A percentile compares a stretch with the other conserved stretches of the same genome.
phyloP scores from a whole-genome alignment of 2,329 filamentous ascomycete species.

The Bisporella sp. region DNA sequence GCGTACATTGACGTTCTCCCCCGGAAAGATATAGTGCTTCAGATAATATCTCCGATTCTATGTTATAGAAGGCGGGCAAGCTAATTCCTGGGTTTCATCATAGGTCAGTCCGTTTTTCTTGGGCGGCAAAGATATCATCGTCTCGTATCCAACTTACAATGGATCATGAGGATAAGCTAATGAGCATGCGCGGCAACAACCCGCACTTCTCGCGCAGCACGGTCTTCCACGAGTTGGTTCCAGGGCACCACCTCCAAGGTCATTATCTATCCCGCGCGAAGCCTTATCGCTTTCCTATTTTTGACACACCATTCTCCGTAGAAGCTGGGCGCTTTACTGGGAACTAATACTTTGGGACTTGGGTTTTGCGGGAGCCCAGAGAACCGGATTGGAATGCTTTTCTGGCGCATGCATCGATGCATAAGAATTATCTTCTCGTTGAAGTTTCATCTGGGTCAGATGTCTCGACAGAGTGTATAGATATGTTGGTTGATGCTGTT shows the following conservation, averaged over 20 bases:
- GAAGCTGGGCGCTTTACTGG: constrained; percentile 60
- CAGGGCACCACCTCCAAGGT: constrained; percentile 49
- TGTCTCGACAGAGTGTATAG: constrained; percentile 47
- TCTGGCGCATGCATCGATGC: constrained; percentile 58
- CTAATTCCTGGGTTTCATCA: no score
- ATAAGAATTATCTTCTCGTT: constrained; percentile 52
- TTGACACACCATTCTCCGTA: constrained; percentile 50
- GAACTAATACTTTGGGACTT: constrained; percentile 50
- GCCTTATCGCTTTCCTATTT: constrained; percentile 41
- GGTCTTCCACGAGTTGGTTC: constrained; percentile 56
- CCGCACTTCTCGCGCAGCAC: constrained; percentile 49
- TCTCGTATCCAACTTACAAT: constrained; percentile 50
- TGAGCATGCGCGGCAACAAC: constrained; percentile 55
- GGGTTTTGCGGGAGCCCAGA: constrained; percentile 43
- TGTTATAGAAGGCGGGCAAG: no score
- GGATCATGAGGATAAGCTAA: constrained; percentile 45
- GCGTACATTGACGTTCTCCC: no score
- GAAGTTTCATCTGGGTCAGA: constrained; percentile 48
- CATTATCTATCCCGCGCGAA: constrained; percentile 40
- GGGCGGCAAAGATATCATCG: constrained; percentile 44
- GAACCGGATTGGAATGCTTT: constrained; percentile 49
- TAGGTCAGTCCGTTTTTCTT: constrained; percentile 48
- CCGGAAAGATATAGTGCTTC: no score
- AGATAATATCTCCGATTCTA: no score
- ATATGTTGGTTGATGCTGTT: constrained; percentile 47